Percentiles rank a stretch among this genome's conserved stretches.
Evolutionary conservation across 23 red algal species (phyloP).

Genomic region (Gracilaria domingensis): DNA sequence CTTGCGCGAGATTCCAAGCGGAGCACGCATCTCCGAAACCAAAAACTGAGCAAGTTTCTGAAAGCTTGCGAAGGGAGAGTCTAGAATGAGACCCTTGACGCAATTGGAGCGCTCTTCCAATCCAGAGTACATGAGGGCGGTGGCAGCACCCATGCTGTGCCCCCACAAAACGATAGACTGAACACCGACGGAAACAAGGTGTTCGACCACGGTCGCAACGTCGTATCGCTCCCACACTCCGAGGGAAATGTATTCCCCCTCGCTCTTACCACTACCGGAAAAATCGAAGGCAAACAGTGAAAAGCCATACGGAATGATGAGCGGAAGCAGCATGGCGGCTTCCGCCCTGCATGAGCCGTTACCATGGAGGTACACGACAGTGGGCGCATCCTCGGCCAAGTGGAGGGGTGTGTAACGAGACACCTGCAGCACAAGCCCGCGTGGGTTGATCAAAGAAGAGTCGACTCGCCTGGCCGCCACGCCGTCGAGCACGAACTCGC

Average conservation of each 20-base stretch:
- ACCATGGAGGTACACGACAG: conserved; percentile 82
- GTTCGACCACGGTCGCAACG: conserved; percentile 70
- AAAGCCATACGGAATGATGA: conserved; percentile 79
- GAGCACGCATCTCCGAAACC: conserved; percentile 73
- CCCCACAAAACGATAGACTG: conserved; percentile 75
- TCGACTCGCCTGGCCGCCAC: conserved; percentile 57
- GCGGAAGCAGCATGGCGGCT: conserved; percentile 46
- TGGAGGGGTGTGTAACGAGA: conserved; percentile 42
- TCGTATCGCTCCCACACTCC: conserved; percentile 80
- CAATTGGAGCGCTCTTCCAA: conserved; percentile 21
- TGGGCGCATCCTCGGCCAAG: conserved; percentile 40
- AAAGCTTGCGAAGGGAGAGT: conserved; percentile 82
- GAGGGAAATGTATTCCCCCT: conserved; percentile 85
- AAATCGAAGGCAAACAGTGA: conserved; percentile 80
- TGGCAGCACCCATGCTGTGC: conserved; percentile 89
- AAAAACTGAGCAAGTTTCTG: conserved; percentile 82
- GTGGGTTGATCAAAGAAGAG: conserved; percentile 52
- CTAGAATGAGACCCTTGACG: conserved; percentile 68
- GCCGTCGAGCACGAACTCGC: conserved; percentile 43
- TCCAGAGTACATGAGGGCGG: conserved; percentile 85
- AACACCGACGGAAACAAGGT: conserved; percentile 57
- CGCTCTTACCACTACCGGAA: conserved; percentile 73
- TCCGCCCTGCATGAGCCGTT: conserved; percentile 85
- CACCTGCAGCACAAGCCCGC: conserved; percentile 44
- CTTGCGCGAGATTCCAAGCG: conserved; percentile 63